Conservation (phyloP, 169 alveolate genomes). For the Babesia bovis region DNA sequence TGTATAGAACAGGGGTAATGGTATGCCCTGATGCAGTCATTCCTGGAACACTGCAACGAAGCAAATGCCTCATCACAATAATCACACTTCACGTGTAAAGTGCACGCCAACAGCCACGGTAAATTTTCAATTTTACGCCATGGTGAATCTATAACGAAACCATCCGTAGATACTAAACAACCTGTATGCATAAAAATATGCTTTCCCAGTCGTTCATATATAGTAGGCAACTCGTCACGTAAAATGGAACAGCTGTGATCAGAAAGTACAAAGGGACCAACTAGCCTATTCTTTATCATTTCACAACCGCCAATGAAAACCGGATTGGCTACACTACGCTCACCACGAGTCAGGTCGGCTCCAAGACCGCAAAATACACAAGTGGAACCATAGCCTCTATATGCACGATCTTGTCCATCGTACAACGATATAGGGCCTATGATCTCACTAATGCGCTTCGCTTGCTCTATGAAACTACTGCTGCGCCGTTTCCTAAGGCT, state of each 20-base stretch:
- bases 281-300: slow-evolving; percentile 16
- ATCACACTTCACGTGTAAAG: slow-evolving; percentile 29
- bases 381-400: background rate
- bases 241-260: slow-evolving; percentile 1
- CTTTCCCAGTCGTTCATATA: slow-evolving; percentile 26
- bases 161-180: slow-evolving; percentile 26
- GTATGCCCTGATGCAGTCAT: slow-evolving; percentile 17
- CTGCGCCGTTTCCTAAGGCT: slow-evolving; percentile 1
- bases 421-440: slow-evolving; percentile 15
- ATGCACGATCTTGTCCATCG: background rate
- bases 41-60: slow-evolving; percentile 25
- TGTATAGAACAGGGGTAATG: slow-evolving; percentile 51
- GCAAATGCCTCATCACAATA: slow-evolving; percentile 48
- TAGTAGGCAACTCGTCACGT: slow-evolving; percentile 17
- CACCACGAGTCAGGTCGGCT: background rate
- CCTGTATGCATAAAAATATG: slow-evolving; percentile 32
- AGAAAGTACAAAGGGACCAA: slow-evolving; percentile 38
- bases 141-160: slow-evolving; percentile 13
- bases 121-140: slow-evolving; percentile 8
- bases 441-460: background rate
- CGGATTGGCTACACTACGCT: background rate
- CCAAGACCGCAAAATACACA: slow-evolving; percentile 25
- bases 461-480: background rate
- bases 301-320: slow-evolving; percentile 29
- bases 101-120: slow-evolving; percentile 32